phyloP scores from a whole-genome alignment of 306 rosid species.

The Comarum palustre region DNA sequence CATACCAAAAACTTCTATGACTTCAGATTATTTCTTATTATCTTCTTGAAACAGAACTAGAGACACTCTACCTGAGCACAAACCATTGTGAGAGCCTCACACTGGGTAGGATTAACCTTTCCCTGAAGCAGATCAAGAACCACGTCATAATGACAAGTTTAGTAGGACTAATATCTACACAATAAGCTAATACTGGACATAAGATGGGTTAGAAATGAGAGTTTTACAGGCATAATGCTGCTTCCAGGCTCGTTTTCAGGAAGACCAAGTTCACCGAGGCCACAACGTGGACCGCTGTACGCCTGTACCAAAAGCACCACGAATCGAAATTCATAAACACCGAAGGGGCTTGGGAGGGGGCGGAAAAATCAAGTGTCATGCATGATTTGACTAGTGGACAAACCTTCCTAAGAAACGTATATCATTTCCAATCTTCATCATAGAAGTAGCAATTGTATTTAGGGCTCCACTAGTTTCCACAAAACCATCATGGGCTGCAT shows the following conservation, averaged over 20 bases:
- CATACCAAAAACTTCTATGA: constrained; percentile 12
- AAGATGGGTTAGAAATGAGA: constrained; percentile 20
- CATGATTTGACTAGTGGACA: constrained; percentile 20
- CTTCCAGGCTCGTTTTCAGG: constrained; percentile 99
- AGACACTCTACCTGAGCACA: constrained; percentile 83
- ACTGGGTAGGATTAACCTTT: constrained; percentile 98
- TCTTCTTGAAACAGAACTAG: background rate
- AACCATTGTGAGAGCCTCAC: constrained; percentile 99
- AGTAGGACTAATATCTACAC: background rate
- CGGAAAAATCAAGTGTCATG: background rate
- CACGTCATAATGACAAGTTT: constrained; percentile 16
- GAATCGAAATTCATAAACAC: constrained; percentile 17
- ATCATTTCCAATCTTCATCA: constrained; percentile 95
- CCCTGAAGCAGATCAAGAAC: constrained; percentile 60
- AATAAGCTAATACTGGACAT: constrained; percentile 10
- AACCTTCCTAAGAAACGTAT: constrained; percentile 93
- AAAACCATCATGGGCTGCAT: constrained; percentile 99
- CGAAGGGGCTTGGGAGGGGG: background rate
- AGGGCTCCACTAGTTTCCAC: constrained; percentile 91
- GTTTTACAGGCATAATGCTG: constrained; percentile 97
- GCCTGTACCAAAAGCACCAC: background rate
- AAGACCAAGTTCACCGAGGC: constrained; percentile 96
- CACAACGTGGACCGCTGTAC: constrained; percentile 94
- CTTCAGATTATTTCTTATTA: constrained; percentile 12
- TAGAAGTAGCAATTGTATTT: constrained; percentile 76